Percentiles rank a stretch among this genome's conserved stretches.
Conservation (phyloP, 306 rosid genomes). For the Malus domestica region ASM211411v1 NC_041794.1:25927001-25927500, state of each 20-base stretch:
- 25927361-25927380: neutral
- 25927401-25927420: neutral
- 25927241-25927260: neutral
- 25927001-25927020: constrained; percentile 12
- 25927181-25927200: neutral
- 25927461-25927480: neutral
- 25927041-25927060: constrained; percentile 16
- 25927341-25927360: neutral
- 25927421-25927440: neutral
- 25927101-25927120: constrained; percentile 31
- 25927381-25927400: neutral
- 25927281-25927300: neutral
- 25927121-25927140: neutral
- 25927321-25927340: neutral
- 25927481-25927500: neutral
- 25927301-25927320: neutral
- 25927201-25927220: constrained; percentile 1
- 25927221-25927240: neutral
- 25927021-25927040: constrained; percentile 20
- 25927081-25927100: constrained; percentile 36
- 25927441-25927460: neutral
- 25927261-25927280: neutral
- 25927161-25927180: neutral
- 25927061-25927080: constrained; percentile 22
- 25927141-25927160: neutral